These are phyloP conservation scores for Neodidymelliopsis sp. DNA, from an alignment of 2,329 filamentous ascomycete species.

Conservation along the genomic window DNA sequence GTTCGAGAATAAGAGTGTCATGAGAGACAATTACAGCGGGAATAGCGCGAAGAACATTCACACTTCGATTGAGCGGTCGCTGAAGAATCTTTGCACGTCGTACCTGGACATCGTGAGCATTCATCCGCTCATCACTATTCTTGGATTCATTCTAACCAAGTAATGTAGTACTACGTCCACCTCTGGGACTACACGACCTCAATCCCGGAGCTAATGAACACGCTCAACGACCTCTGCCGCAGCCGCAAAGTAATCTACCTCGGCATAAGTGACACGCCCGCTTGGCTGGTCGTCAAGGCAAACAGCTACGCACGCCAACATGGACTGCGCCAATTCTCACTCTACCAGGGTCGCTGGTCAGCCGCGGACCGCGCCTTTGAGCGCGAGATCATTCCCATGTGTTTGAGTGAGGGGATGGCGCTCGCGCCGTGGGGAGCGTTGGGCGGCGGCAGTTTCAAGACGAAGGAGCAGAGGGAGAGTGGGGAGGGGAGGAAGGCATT, in stretches of 20 bases:
- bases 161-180: slow-evolving; percentile 42
- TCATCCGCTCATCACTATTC: slow-evolving; percentile 37
- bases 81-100: slow-evolving; percentile 57
- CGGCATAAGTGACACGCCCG: slow-evolving; percentile 54
- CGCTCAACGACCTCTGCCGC: slow-evolving; percentile 51
- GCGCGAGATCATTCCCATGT: slow-evolving; percentile 74
- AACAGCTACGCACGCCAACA: slow-evolving; percentile 50
- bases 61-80: slow-evolving; percentile 26
- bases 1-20: slow-evolving; percentile 15
- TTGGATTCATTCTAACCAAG: slow-evolving; percentile 39
- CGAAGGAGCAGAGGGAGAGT: slow-evolving; percentile 29
- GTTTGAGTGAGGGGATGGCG: slow-evolving; percentile 67
- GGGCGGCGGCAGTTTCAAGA: slow-evolving; percentile 56
- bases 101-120: slow-evolving; percentile 65
- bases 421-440: slow-evolving; percentile 64
- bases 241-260: slow-evolving; percentile 55
- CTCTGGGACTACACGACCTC: slow-evolving; percentile 54
- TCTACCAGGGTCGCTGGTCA: slow-evolving; percentile 73
- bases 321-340: slow-evolving; percentile 50
- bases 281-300: slow-evolving; percentile 43
- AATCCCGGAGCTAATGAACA: slow-evolving; percentile 54
- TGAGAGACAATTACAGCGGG: slow-evolving; percentile 34
- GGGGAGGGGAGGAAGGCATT: slow-evolving; percentile 49
- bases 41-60: slow-evolving; percentile 37
- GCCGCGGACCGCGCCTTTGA: slow-evolving; percentile 70